Conservation (phyloP, 2,329 filamentous ascomycete genomes). For the Epichloe gansuensis region DNA sequence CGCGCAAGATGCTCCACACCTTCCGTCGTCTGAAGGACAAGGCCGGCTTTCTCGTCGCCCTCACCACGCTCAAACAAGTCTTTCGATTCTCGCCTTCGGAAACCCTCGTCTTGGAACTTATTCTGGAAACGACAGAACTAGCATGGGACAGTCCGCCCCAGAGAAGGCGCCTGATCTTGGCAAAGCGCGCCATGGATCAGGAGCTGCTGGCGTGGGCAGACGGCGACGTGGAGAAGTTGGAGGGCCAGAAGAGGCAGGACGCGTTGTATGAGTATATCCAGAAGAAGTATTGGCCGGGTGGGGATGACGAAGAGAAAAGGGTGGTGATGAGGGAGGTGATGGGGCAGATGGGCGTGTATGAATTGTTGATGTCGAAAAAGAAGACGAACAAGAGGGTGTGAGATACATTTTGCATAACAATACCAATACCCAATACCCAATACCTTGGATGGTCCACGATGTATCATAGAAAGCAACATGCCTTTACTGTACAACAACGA, state of each 20-base stretch:
- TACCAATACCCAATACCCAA: neutral
- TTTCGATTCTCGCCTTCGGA: constrained; percentile 33
- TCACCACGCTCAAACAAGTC: constrained; percentile 28
- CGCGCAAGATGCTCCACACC: constrained; percentile 36
- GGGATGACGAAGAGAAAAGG: constrained; percentile 12
- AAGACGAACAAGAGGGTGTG: neutral
- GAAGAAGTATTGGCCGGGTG: constrained; percentile 22
- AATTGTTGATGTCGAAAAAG: constrained; percentile 15
- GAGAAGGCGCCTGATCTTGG: constrained; percentile 27
- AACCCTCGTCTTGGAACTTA: constrained; percentile 32
- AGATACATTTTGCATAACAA: neutral
- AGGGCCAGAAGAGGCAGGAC: constrained; percentile 22
- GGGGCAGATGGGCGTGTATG: constrained; percentile 31
- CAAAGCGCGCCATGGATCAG: constrained; percentile 30
- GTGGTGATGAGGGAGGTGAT: constrained; percentile 18
- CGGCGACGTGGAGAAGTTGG: constrained; percentile 22
- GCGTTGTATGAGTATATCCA: constrained; percentile 32
- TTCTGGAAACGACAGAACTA: constrained; percentile 31
- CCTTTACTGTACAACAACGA: neutral
- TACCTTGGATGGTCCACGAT: neutral
- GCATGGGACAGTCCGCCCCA: constrained; percentile 27
- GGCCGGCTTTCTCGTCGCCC: constrained; percentile 32
- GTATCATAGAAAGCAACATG: neutral
- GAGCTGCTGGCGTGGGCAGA: constrained; percentile 18
- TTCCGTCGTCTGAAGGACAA: constrained; percentile 33